Base-by-base conservation (phyloP, 192 early-diverging fungal species). In the Coemansia nantahalensis region DNA sequence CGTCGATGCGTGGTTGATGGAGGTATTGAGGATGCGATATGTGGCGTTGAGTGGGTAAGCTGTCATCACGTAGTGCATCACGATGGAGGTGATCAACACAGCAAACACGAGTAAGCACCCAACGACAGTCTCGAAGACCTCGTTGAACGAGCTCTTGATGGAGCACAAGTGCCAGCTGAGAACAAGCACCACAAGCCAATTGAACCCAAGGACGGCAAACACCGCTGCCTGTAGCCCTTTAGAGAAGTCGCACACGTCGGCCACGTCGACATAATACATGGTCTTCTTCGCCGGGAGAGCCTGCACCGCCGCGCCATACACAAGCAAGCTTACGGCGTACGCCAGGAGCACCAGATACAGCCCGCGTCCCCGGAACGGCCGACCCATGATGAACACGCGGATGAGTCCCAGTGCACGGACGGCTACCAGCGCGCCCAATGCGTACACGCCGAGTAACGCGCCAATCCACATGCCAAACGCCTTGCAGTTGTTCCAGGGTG, bases 81-180 rank as follows among this genome's bases (percentile, higher is more conserved):
- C 14, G 0, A 58, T 57, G 48, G 54, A 51, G 39, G 56, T 42
- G 1, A 32, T 31, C 4, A 74, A 12, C 11, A 65, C 45, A 0
- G 36, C 28, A 16, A 65, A 42, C 13, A 62, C 43, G 15, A 62
- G 40, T 15, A 47, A 5, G 21, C 63, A 74, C 7, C 55, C 59
- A 23, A 65, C 38, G 13, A 47, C 11, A 41, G 66, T 62, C 12
- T 65, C 59, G 23, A 59, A 54, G 14, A 38, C 45, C 43, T 74
- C 70, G 59, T 74, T 65, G 37, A 74, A 74, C 10, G 59, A 62
- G 48, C 59, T 65, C 50, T 66, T 62, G 23, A 74, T 74, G 23
- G 52, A 51, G 19, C 70, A 54, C 8, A 66, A 48, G 5, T 18
- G 4, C 45, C 51, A 74, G 46, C 56, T 59, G 14, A 66, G 21